Evolutionary conservation across 345 rosid genomes (phyloP).

Genomic region (Anacardium occidentale): DNA sequence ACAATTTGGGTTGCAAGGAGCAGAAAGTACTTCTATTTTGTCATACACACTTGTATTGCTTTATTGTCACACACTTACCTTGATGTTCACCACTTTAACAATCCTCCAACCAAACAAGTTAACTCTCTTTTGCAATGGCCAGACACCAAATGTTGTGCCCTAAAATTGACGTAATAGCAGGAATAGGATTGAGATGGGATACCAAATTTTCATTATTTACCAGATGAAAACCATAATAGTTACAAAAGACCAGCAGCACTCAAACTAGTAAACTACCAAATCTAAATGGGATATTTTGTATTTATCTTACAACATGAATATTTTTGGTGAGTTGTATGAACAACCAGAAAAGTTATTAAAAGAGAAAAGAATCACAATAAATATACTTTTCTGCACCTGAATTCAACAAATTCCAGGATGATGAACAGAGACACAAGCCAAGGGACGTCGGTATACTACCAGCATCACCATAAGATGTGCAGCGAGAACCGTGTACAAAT

Average conservation of each 20-base stretch:
- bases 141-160: too few species aligned
- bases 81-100: too few species aligned
- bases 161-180: too few species aligned
- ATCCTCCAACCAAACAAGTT: too few species aligned
- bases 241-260: too few species aligned
- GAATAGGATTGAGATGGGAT: too few species aligned
- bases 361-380: conserved; percentile 15
- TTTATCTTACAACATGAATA: conserved; percentile 9
- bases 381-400: conserved; percentile 13
- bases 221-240: too few species aligned
- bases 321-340: conserved; percentile 12
- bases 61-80: too few species aligned
- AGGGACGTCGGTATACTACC: background rate
- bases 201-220: too few species aligned
- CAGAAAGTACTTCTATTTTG: too few species aligned
- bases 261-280: background rate
- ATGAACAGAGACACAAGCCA: background rate
- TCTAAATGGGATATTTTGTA: background rate
- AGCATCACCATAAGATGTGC: background rate
- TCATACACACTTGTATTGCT: too few species aligned
- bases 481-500: background rate
- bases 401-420: background rate
- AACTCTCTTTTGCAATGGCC: too few species aligned
- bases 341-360: background rate
- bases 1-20: background rate